Evolutionary conservation across 129 eudicot species (phyloP), one percentile per base, ranked within the genome.

Genomic region (Ambrosia artemisiifolia): DNA sequence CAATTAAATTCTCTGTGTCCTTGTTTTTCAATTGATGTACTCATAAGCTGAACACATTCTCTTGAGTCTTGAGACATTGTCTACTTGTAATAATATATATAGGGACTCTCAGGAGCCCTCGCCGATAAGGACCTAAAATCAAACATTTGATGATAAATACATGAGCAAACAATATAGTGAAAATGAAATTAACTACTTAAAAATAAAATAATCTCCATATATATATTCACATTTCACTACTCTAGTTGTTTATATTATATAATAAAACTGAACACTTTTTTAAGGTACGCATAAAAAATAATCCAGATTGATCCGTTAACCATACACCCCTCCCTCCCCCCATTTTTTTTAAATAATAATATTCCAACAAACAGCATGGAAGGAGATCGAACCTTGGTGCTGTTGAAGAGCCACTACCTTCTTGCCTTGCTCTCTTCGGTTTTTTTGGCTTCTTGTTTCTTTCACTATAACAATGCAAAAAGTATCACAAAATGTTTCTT

Each of bases 381-480:
- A 71, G 87, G 84, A 17, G 89, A 24, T 24, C 28, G 28, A 84
- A 47, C 73, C 77, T 54, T 74, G 87, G 65, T 73, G 81, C 44
- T 83, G 48, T 35, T 73, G 82, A 51, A 74, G 40, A 42, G 47
- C 13, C 47, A 59, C 81, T 17, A 30, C 76, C 55, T 34, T n/a
- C 75, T 85, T 94, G 66, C 91, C 86, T 73, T 88, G 88, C 7
- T 86, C 80, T 57, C 72, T 84, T 33, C 78, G 76, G 30, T 76
- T 75, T 86, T 3, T 84, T 86, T 5, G 88, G 63, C 67, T 46
- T 68, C 82, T 48, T 61, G 91, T 88, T 71, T 60, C 61, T 63
- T 48, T 4, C 57, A 57, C 66, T 81, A 59, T 11, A 88, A 72
- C 57, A 63, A 48, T 17, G 17, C 20, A 67, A 65, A 19, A 47